Evolutionary conservation across 345 rosid genomes (phyloP), one percentile per base, ranked within the genome.

Genomic region (Boechera divaricarpa): DNA sequence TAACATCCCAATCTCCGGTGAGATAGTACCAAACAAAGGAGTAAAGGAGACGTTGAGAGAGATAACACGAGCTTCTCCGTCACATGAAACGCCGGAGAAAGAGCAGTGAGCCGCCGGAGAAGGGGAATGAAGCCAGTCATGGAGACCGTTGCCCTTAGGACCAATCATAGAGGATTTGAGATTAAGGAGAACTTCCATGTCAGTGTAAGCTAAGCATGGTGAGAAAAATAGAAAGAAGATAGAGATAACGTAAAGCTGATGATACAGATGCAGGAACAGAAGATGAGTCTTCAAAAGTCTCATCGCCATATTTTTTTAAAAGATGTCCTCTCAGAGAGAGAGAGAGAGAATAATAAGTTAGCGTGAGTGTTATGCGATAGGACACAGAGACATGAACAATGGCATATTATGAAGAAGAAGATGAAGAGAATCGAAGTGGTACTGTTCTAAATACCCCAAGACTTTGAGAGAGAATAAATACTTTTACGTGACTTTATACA

Each of bases 11-110:
- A 94, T 88, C 76, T 86, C 96, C 16, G 86, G 90, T 1, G 97
- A 92, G 31, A 94, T 72, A 0, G 57, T 75, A 0, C 98, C 97
- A 13, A 79, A 78, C 2, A 94, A 79, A 67, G 78, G 80, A 64
- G 73, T 44, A 28, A 73, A 87, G 0, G 92, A 83, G 57, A 90
- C 76, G 79, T 87, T 82, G 5, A 94, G 82, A 57, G 97, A 83
- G 12, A 89, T 81, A 11, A 94, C 92, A 2, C 91, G 86, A 5
- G 67, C 75, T 24, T 80, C 78, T 1, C 3, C 64, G 64, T 86
- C 91, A 59, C 98, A 94, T 1, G 80, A 31, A n/a, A 94, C 93
- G 7, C 98, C 97, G 21, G 95, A 81, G 86, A 92, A 94, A 63
- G 69, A 84, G 64, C 98, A 94, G 74, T 94, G 98, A 54, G 90